phyloP scores from a whole-genome alignment of 352 stramenopile genomes.

The Phytophthora podocarpi region DNA sequence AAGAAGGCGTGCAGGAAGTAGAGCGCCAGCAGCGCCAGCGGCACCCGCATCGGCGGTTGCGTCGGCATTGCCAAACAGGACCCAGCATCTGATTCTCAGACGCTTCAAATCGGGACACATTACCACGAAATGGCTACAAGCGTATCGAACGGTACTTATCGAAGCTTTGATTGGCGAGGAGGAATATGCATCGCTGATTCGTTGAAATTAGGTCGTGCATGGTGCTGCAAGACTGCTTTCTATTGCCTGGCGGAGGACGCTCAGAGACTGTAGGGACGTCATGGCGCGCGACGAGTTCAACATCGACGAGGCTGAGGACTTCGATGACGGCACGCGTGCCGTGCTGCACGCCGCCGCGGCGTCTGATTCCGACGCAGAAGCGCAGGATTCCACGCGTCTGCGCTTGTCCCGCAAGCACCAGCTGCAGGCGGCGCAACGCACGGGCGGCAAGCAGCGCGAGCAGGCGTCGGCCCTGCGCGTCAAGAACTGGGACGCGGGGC shows the following conservation, averaged over 20 bases:
- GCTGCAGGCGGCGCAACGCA: conserved; percentile 31
- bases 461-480: conserved; percentile 72
- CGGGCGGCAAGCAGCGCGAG: conserved; percentile 42
- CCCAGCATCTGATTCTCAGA: conserved; percentile 5
- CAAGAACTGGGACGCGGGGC: conserved; percentile 70
- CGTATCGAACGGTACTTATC: conserved; percentile 1
- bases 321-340: conserved; percentile 77
- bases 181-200: conserved; percentile 4
- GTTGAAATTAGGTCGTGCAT: no score
- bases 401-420: conserved; percentile 62
- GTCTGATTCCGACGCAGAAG: conserved; percentile 18
- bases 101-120: conserved; percentile 5
- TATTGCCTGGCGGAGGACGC: conserved; percentile 26
- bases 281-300: conserved; percentile 74
- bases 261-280: conserved; percentile 4
- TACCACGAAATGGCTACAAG: neutral
- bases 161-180: conserved; percentile 45
- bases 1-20: conserved; percentile 85
- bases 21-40: conserved; percentile 65
- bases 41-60: conserved; percentile 10
- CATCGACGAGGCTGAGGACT: conserved; percentile 82
- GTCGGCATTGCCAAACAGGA: conserved; percentile 1
- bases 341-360: conserved; percentile 37
- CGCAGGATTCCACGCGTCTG: conserved; percentile 41
- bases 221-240: no score